Evolutionary conservation across 208 protist species (phyloP).

Genomic region (Wallacemonas collosoma): DNA sequence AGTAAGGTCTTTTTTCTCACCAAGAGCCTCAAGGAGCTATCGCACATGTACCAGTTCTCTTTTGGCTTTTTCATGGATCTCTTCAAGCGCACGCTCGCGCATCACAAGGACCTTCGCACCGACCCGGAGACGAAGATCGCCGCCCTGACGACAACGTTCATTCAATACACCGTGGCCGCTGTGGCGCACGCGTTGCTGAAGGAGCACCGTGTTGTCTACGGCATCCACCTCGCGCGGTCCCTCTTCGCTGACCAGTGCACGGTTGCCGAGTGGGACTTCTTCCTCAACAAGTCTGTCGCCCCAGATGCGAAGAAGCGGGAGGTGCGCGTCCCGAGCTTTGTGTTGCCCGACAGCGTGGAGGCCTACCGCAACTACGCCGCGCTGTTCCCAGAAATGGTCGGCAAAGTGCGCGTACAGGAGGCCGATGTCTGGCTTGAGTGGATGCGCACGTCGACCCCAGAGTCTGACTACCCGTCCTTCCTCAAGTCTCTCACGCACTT

Average conservation of each 20-base stretch:
- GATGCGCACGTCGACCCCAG: slow-evolving; percentile 85
- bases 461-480: slow-evolving; percentile 86
- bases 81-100: slow-evolving; percentile 66
- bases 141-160: slow-evolving; percentile 75
- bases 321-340: slow-evolving; percentile 86
- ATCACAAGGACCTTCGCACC: slow-evolving; percentile 71
- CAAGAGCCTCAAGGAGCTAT: slow-evolving; percentile 86
- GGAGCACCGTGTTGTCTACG: slow-evolving; percentile 95
- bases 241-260: slow-evolving; percentile 69
- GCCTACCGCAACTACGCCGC: slow-evolving; percentile 76
- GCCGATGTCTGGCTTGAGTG: slow-evolving; percentile 93
- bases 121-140: slow-evolving; percentile 89
- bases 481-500: slow-evolving; percentile 90
- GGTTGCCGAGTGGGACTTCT: slow-evolving; percentile 93
- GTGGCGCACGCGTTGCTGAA: slow-evolving; percentile 95
- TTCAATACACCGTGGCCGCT: slow-evolving; percentile 76
- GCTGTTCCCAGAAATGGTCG: slow-evolving; percentile 72
- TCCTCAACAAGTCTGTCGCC: slow-evolving; percentile 74
- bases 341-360: slow-evolving; percentile 83
- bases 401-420: slow-evolving; percentile 80
- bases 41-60: slow-evolving; percentile 98
- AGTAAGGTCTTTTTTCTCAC: slow-evolving; percentile 95
- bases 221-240: slow-evolving; percentile 92
- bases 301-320: slow-evolving; percentile 62
- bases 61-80: slow-evolving; percentile 92